These are phyloP conservation scores for Flagelloscypha sp. DNA, from an alignment of 768 basidiomycete genomes.

Conservation along the genomic window DNA sequence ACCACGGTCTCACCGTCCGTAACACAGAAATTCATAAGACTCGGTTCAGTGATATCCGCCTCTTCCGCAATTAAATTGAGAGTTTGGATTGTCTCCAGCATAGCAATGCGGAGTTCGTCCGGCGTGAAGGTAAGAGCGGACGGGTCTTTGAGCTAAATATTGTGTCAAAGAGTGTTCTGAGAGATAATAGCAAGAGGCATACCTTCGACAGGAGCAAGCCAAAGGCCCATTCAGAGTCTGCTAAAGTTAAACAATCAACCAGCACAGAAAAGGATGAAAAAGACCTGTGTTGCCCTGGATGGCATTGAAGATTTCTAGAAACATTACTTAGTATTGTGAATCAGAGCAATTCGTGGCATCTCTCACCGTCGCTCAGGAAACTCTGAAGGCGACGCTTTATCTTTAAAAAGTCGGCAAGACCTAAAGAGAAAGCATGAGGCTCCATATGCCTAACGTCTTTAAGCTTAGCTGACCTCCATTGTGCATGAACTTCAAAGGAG, in stretches of 20 bases:
- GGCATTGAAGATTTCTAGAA: constrained; percentile 77
- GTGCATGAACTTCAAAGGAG: constrained; percentile 76
- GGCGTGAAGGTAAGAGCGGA: constrained; percentile 70
- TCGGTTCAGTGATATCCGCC: constrained; percentile 73
- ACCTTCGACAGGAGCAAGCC: constrained; percentile 85
- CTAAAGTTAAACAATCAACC: constrained; percentile 1
- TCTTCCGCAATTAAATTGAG: constrained; percentile 72
- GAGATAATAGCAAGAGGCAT: constrained; percentile 4
- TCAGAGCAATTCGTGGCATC: no score
- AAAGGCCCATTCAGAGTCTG: constrained; percentile 97
- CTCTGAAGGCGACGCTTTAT: constrained; percentile 79
- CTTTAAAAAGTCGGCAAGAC: constrained; percentile 73
- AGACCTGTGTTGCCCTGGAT: constrained; percentile 91
- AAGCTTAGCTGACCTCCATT: no score
- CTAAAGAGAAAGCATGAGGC: no score
- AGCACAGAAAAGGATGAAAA: constrained; percentile 2
- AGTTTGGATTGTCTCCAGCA: constrained; percentile 79
- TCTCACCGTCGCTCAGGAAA: constrained; percentile 68
- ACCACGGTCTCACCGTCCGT: constrained; percentile 93
- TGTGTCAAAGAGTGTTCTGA: constrained; percentile 7
- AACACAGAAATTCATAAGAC: constrained; percentile 91
- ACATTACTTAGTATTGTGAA: no score
- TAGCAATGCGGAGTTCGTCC: constrained; percentile 65
- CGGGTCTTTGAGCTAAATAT: constrained; percentile 64
- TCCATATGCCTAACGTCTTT: no score